Evolutionary conservation across 2,329 filamentous ascomycete species (phyloP).

Genomic region (Gaeumannomyces tritici): DNA sequence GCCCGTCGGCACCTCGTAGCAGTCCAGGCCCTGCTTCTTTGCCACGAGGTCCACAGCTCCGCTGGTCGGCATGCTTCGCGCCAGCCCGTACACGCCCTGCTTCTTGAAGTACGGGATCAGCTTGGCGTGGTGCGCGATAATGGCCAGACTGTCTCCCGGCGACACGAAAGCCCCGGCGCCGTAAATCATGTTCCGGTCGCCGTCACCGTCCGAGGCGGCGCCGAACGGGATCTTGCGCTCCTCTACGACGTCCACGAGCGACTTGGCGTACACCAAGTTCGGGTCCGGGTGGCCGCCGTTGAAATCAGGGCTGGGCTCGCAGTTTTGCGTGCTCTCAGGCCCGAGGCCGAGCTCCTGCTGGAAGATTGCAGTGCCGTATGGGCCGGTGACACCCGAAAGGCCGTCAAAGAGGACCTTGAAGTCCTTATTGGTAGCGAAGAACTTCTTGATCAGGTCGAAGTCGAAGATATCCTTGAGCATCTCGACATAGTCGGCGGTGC

Average conservation of each 20-base stretch:
- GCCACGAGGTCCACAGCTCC: conserved; percentile 93
- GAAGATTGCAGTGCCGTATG: conserved; percentile 92
- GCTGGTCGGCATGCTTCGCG: conserved; percentile 95
- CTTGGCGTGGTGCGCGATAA: conserved; percentile 93
- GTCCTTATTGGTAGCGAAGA: conserved; percentile 76
- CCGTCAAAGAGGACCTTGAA: conserved; percentile 98
- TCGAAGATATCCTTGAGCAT: conserved; percentile 99
- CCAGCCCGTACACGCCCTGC: conserved; percentile 90
- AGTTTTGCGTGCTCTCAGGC: conserved; percentile 71
- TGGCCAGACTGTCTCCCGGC: conserved; percentile 92
- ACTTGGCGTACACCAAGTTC: conserved; percentile 94
- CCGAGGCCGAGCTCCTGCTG: conserved; percentile 83
- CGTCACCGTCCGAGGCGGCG: conserved; percentile 91
- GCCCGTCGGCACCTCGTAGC: conserved; percentile 95
- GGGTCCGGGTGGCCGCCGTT: conserved; percentile 95
- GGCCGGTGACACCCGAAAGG: conserved; percentile 87
- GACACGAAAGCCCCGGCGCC: conserved; percentile 94
- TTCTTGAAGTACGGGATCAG: conserved; percentile 98
- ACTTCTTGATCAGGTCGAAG: conserved; percentile 89
- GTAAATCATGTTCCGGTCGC: conserved; percentile 99
- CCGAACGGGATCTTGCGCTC: conserved; percentile 89
- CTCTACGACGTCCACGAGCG: conserved; percentile 87
- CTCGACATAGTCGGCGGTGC: conserved; percentile 79
- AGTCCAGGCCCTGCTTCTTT: conserved; percentile 82
- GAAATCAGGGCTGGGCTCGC: conserved; percentile 85